Evolutionary conservation across 2,329 filamentous ascomycete species (phyloP), one percentile per base, ranked within the genome.

Genomic region (Sordariomycetes sp.): DNA sequence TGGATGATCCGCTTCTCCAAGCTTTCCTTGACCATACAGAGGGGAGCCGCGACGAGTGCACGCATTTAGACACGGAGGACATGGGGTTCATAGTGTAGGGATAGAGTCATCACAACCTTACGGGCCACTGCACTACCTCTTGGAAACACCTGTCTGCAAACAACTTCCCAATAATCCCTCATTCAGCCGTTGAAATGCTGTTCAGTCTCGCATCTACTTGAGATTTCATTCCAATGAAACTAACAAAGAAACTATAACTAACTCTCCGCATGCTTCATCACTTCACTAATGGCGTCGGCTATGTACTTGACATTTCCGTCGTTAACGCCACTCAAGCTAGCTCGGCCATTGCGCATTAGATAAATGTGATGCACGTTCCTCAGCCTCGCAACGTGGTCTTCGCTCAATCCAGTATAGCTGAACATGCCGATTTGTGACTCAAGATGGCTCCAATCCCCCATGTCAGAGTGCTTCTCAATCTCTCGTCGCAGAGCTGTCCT

Each of bases 351-450:
- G 3, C 10, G 12, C 23, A 42, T 32, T 21, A 39, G 25, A 20
- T 35, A 39, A 14, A 39, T 23, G 15, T 39, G 37, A 16, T 30
- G 30, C 14, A 20, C 29, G 12, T 32, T 21, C 23, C 20, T 25
- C 18, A 39, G 11, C 3, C 7, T 12, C 12, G 12, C 21, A 4
- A 63, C 53, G 25, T 61, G 51, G 21, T 47, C 40, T 8, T 42
- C 30, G 6, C 31, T 44, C 30, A 63, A 37, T 0, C 59, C 57
- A 0, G 59, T 58, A 38, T 55, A 59, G 5, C 47, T 51, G 37
- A 63, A 63, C 59, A 64, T 62, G 6, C 59, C 60, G 33, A 57
- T 57, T 49, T 63, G 49, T 3, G 24, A 31, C 24, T 36, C 30
- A 19, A 61, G 38, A 33, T 54, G 49, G 2, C 39, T 39, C 58